A percentile compares a stretch with the other conserved stretches of the same genome.
Evolutionary conservation across 257 asterid species (phyloP).

Genomic region (Marsdenia floribunda): DNA sequence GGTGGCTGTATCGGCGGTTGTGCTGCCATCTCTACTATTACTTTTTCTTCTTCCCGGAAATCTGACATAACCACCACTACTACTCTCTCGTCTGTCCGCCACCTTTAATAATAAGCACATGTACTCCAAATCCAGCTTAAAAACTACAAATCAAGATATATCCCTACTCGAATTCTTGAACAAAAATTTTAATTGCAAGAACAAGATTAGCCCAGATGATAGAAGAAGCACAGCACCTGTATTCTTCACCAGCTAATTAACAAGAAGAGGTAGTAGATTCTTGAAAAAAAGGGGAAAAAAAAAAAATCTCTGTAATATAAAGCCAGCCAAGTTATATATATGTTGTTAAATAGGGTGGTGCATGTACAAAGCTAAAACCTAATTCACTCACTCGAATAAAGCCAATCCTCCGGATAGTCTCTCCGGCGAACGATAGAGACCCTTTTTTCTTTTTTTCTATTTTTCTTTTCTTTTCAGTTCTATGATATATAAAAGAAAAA

Average conservation of each 20-base stretch:
- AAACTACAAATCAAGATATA: neutral
- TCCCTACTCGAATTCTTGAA: neutral
- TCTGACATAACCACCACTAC: slow-evolving; percentile 34
- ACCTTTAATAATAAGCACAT: slow-evolving; percentile 48
- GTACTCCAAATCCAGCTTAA: slow-evolving; percentile 12
- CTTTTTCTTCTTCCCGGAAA: slow-evolving; percentile 22
- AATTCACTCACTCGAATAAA: neutral
- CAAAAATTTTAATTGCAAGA: neutral
- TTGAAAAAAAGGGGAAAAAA: too few relatives aligned
- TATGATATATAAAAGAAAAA: neutral
- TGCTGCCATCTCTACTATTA: neutral
- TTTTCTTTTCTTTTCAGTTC: neutral
- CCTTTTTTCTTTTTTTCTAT: too few relatives aligned
- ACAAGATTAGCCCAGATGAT: neutral
- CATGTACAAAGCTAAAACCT: neutral
- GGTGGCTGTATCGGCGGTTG: slow-evolving; percentile 19
- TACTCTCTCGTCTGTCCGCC: slow-evolving; percentile 56
- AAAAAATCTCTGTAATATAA: too few relatives aligned
- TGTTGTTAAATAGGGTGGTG: neutral
- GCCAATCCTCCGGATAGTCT: neutral
- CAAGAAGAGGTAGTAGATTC: too few relatives aligned
- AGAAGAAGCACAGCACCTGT: too few relatives aligned
- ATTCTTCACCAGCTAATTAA: too few relatives aligned
- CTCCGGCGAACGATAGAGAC: slow-evolving; percentile 10
- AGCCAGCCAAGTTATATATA: too few relatives aligned